Evolutionary conservation across 2,329 filamentous ascomycete genomes (phyloP).

Genomic region (Annulohypoxylon truncatum): DNA sequence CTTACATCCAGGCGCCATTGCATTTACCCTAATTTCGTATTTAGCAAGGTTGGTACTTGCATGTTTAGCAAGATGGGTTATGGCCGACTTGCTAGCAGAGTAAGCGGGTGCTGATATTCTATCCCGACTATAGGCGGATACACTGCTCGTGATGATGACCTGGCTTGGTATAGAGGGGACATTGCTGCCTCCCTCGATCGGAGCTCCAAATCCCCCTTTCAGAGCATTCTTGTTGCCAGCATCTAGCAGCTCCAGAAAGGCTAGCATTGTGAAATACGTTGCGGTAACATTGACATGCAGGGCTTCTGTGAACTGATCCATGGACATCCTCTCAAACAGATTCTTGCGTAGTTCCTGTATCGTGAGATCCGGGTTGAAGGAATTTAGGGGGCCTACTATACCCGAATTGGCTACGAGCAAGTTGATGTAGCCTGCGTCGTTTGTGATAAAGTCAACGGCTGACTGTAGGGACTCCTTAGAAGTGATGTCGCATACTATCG

Average conservation of each 20-base stretch:
- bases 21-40: constrained; percentile 47
- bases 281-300: constrained; percentile 54
- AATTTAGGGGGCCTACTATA: constrained; percentile 61
- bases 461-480: constrained; percentile 71
- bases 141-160: constrained; percentile 46
- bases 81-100: constrained; percentile 45
- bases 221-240: constrained; percentile 48
- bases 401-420: constrained; percentile 72
- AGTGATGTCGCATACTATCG: constrained; percentile 69
- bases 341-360: constrained; percentile 49
- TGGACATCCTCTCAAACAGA: constrained; percentile 65
- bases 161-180: constrained; percentile 48
- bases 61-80: constrained; percentile 46
- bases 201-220: constrained; percentile 38
- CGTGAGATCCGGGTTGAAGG: constrained; percentile 46
- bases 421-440: constrained; percentile 69
- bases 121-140: constrained; percentile 43
- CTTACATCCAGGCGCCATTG: constrained; percentile 47
- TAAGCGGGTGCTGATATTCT: constrained; percentile 42
- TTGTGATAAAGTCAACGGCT: constrained; percentile 65
- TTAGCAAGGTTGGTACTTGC: constrained; percentile 43
- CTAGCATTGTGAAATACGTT: constrained; percentile 48
- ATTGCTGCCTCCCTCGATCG: constrained; percentile 21
- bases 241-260: constrained; percentile 49
- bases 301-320: constrained; percentile 71